A percentile compares a stretch with the other conserved stretches of the same genome.
phyloP scores from a whole-genome alignment of 768 basidiomycete species.

The Ramaria sp. region DNA sequence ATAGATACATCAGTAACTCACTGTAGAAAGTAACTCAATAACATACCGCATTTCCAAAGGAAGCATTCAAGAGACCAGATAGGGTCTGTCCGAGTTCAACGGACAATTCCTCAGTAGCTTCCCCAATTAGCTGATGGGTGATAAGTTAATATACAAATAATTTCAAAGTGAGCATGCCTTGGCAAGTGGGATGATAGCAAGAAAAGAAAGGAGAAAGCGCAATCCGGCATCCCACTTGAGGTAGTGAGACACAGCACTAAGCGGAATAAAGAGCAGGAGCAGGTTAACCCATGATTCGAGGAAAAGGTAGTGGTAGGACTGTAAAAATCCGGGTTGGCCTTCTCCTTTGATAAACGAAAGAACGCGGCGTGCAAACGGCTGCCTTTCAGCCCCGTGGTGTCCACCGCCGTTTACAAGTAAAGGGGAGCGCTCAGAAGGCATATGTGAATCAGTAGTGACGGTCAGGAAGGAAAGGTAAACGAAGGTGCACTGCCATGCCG shows the following conservation, averaged over 20 bases:
- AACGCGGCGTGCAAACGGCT: constrained; percentile 25
- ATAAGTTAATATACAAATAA: background rate
- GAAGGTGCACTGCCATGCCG: background rate
- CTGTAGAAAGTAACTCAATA: constrained; percentile 43
- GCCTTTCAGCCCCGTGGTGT: constrained; percentile 10
- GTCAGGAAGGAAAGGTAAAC: background rate
- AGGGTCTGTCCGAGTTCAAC: constrained; percentile 73
- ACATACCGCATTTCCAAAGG: constrained; percentile 18
- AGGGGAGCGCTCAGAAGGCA: constrained; percentile 33
- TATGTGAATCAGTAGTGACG: constrained; percentile 5
- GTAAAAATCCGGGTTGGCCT: constrained; percentile 50
- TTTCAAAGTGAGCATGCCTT: constrained; percentile 37
- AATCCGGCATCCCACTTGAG: constrained; percentile 65
- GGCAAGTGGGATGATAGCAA: constrained; percentile 81
- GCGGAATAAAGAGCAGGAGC: constrained; percentile 70
- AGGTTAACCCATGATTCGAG: constrained; percentile 64
- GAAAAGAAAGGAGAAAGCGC: constrained; percentile 66
- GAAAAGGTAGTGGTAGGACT: constrained; percentile 50
- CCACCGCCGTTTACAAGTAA: constrained; percentile 34
- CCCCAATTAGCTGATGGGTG: constrained; percentile 55
- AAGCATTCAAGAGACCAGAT: constrained; percentile 77
- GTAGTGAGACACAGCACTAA: constrained; percentile 55
- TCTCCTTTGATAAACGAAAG: constrained; percentile 38
- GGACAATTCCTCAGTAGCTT: constrained; percentile 75
- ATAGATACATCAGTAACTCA: constrained; percentile 24